Evolutionary conservation across 805 yeast genomes (phyloP), one percentile per base, ranked within the genome.

Genomic region (Hanseniaspora occidentalis): DNA sequence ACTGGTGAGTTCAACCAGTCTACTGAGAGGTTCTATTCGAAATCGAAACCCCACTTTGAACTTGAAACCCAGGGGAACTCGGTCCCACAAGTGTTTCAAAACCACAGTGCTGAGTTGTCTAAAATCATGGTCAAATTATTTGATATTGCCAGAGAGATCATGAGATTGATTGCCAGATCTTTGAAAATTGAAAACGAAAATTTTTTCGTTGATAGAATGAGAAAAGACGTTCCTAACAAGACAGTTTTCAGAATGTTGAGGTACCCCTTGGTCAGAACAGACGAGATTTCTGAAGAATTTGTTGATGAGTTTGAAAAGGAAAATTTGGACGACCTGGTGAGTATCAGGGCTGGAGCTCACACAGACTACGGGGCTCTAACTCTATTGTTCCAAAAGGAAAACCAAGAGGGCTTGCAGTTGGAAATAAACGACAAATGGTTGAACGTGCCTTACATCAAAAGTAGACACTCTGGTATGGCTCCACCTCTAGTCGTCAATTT

Each of bases 291-390:
- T 61, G n/a, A n/a, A n/a, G n/a, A n/a, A n/a, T n/a, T n/a, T n/a
- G n/a, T n/a, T 66, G 14, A 56, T 69, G 26, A 34, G 38, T 36
- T 17, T 33, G 27, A 20, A 2, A 33, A 20, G 17, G 36, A 48
- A 2, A 40, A 47, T 3, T 47, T 54, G 31, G 44, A 51, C 11
- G 66, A 60, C 39, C 73, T 76, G 7, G 75, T 74, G 43, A 19
- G 65, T 18, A 69, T 79, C 38, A 65, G 84, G 39, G 92, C 92
- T 3, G 94, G 94, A 33, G 92, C 94, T 7, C 94, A 84, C 49
- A 83, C 94, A 0, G 94, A 84, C 53, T 83, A 83, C 51, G 94
- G 94, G 3, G 70, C 84, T 1, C 60, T 80, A 45, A 83, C 94
- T 0, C 58, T 83, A 24, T 61, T 84, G 40, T 79, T 84, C 57